Base-by-base conservation (phyloP, 2,329 filamentous ascomycete genomes). In the Fusarium ramigenum region DNA sequence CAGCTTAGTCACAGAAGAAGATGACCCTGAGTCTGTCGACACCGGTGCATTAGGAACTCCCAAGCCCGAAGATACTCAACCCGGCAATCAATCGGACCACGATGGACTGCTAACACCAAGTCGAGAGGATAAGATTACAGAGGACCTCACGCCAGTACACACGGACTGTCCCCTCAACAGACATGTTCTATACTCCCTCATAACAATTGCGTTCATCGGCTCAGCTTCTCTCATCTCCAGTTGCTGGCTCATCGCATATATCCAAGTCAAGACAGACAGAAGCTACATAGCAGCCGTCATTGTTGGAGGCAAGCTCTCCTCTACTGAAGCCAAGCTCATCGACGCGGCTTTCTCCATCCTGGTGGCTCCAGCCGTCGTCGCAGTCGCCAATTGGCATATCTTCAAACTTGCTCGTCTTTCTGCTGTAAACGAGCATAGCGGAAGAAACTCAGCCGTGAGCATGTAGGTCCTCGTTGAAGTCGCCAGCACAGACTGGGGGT, bases 361-460 rank as follows among this genome's bases (percentile, higher is more conserved):
- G 6, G 47, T 73, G 23, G 64, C 64, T 3, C 72, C 64, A 10
- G 44, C 71, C 0, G 47, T 72, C 4, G 34, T 72, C 9, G 66
- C 62, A 4, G 14, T 74, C 5, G 39, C 59, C 28, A 73, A 73
- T 16, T 64, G 62, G 66, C 71, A 73, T 32, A 74, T 72, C 21
- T 73, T 74, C 25, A 74, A 72, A 28, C 67, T 74, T 23, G 67
- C 63, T 15, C 70, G 71, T 1, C 59, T 74, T 25, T 73, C 58
- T 5, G 67, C 67, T 1, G 59, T 73, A 9, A 74, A 74, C 4
- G 71, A 73, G 19, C 70, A 74, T 12, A 39, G 42, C 7, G 39
- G 21, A 9, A 25, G 70, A 37, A 73, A 47, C 44, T 74, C 70
- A 1, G 46, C 49, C 4, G 70, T 73, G 15, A 73, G 66, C 54